A percentile compares a stretch with the other conserved stretches of the same genome.
These are phyloP conservation scores for Fusarium aywerte DNA, from an alignment of 2,329 filamentous ascomycete species.

Conservation along the genomic window DNA sequence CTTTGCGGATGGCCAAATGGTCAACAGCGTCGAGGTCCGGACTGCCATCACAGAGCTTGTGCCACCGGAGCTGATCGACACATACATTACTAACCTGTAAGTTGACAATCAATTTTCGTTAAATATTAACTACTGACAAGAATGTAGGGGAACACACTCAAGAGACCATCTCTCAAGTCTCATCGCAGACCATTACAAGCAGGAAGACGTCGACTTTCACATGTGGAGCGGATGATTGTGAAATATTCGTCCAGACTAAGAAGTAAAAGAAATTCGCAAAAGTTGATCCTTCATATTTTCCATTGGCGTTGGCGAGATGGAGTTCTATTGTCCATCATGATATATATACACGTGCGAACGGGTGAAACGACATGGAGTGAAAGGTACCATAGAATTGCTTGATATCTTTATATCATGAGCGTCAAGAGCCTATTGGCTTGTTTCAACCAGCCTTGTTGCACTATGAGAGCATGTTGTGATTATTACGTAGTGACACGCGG, in stretches of 20 bases:
- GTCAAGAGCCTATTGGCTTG: slow-evolving; percentile 5
- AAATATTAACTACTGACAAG: not conserved
- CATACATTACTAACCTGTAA: slow-evolving; percentile 83
- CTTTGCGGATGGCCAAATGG: slow-evolving; percentile 82
- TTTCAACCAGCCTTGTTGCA: not conserved
- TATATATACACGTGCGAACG: slow-evolving; percentile 13
- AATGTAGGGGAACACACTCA: slow-evolving; percentile 70
- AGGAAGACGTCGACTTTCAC: slow-evolving; percentile 74
- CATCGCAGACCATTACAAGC: slow-evolving; percentile 79
- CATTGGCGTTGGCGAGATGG: slow-evolving; percentile 34
- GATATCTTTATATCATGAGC: slow-evolving; percentile 21
- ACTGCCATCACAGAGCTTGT: slow-evolving; percentile 87
- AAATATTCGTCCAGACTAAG: slow-evolving; percentile 8
- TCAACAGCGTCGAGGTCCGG: slow-evolving; percentile 80
- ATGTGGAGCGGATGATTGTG: slow-evolving; percentile 51
- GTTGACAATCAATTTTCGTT: slow-evolving; percentile 41
- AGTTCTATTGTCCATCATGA: slow-evolving; percentile 16
- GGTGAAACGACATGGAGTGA: slow-evolving; percentile 22
- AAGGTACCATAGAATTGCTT: slow-evolving; percentile 26
- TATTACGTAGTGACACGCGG: not conserved
- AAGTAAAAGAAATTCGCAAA: slow-evolving; percentile 26
- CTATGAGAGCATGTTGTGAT: not conserved
- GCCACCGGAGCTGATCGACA: slow-evolving; percentile 77
- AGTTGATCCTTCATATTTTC: slow-evolving; percentile 30
- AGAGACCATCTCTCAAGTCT: slow-evolving; percentile 78